Evolutionary conservation across 805 yeast genomes (phyloP), one percentile per base, ranked within the genome.

Genomic region (Sugiyamaella boreocaroliniensis): DNA sequence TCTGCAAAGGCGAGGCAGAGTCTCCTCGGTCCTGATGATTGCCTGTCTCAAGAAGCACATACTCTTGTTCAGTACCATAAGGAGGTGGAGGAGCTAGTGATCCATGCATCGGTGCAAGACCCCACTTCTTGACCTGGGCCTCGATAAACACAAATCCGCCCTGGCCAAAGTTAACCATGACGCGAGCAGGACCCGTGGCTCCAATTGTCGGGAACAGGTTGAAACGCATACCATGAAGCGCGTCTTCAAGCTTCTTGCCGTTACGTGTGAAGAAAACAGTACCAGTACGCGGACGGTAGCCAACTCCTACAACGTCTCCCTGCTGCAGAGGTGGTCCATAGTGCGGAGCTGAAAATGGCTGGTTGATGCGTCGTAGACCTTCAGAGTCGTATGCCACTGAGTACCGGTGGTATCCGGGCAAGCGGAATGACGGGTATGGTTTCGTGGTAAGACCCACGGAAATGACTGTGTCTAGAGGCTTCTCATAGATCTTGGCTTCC

Each of bases 41-140:
- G 37, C 51, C 55, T 40, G 53, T 34, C 40, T 86, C 96, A 29
- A 92, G 70, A 50, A 92, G 68, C 3, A 89, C 81, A 65, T 90
- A 96, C 46, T 82, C 82, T 45, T 80, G 81, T 62, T 83, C 89
- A 53, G 83, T 80, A 47, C 87, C 86, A 69, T 92, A 92, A 9
- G 93, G 84, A 1, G 99, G 99, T 2, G 98, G 96, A 4, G 98
- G 95, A 2, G 95, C 85, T 54, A 89, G 85, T 47, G 77, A 79
- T 1, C 98, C 99, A 59, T 84, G 86, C 41, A 85, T 76, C 2
- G 93, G 92, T n/a, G 95, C 96, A 62, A 85, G 84, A 5, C 96
- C 96, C 97, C 97, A 89, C 66, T 86, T 89, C 66, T 89, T 89
- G 40, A 90, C 96, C 64, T 89, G 89, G 1, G 88, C 97, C 65